Conservation (phyloP, 129 eudicot species). For the Artemisia tridentata region DNA sequence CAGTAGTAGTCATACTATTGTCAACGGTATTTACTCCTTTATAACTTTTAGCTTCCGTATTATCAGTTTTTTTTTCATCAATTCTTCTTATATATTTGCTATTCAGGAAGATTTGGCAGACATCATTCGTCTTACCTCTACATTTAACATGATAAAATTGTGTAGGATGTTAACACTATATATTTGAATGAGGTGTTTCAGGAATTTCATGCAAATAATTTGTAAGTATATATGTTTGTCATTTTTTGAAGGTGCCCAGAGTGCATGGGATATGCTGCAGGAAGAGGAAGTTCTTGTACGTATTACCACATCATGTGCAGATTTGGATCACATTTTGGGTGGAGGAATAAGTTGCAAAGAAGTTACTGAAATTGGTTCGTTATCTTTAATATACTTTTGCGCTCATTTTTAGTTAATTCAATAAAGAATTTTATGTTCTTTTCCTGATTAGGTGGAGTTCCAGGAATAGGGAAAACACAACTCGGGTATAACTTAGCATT, state of each 20-base stretch:
- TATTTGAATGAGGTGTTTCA: too few species aligned
- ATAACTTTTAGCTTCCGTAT: background rate
- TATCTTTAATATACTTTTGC: background rate
- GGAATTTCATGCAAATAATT: too few species aligned
- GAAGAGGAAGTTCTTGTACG: slow-evolving; percentile 63
- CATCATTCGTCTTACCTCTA: background rate
- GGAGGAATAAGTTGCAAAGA: slow-evolving; percentile 89
- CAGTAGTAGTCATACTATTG: slow-evolving; percentile 40
- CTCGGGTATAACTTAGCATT: slow-evolving; percentile 55
- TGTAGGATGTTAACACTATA: background rate
- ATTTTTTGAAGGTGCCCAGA: slow-evolving; percentile 60
- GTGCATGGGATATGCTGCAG: slow-evolving; percentile 89
- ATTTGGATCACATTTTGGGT: slow-evolving; percentile 79
- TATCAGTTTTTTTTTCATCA: background rate
- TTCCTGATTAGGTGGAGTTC: slow-evolving; percentile 75
- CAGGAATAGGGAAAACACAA: slow-evolving; percentile 98
- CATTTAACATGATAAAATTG: background rate
- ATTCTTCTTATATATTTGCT: slow-evolving; percentile 6
- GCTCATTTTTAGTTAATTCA: background rate
- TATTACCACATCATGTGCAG: slow-evolving; percentile 85
- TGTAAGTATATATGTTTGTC: background rate
- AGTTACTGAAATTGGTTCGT: slow-evolving; percentile 87
- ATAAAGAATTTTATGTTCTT: background rate
- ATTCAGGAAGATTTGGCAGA: slow-evolving; percentile 8
- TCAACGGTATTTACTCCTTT: slow-evolving; percentile 44